Percentiles rank a stretch among this genome's conserved stretches.
Conservation (phyloP, 257 asterid species). For the Salvia miltiorrhiza region DNA sequence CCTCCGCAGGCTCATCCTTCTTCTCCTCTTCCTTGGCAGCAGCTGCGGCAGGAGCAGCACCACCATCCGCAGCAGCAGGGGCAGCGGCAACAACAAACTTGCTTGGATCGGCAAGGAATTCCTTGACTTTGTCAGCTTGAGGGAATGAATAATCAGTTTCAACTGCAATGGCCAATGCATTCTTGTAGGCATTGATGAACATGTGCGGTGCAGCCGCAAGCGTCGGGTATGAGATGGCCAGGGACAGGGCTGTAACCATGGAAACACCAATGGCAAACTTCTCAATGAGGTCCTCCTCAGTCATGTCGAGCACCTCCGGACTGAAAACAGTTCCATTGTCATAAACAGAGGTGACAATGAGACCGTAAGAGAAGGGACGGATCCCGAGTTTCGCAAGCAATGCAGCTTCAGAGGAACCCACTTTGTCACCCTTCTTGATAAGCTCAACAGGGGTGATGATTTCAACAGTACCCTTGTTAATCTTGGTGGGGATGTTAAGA, state of each 20-base stretch:
- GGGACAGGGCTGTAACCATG: constrained; percentile 59
- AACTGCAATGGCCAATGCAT: constrained; percentile 68
- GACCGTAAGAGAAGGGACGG: constrained; percentile 92
- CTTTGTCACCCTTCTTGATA: constrained; percentile 96
- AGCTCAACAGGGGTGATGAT: constrained; percentile 98
- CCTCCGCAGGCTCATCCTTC: constrained; percentile 77
- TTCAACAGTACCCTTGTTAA: constrained; percentile 99
- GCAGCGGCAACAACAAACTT: constrained; percentile 70
- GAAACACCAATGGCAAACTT: constrained; percentile 86
- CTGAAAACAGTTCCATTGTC: constrained; percentile 88
- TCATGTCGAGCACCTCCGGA: constrained; percentile 84
- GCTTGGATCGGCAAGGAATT: constrained; percentile 70
- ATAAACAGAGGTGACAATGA: constrained; percentile 56
- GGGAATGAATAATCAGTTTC: constrained; percentile 90
- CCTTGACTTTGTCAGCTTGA: constrained; percentile 85
- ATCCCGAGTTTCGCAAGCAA: constrained; percentile 87
- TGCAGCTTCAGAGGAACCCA: constrained; percentile 97
- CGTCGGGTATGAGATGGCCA: constrained; percentile 85
- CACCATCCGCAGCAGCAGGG: constrained; percentile 45
- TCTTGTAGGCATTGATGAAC: constrained; percentile 82
- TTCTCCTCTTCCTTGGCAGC: constrained; percentile 59
- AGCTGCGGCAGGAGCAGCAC: constrained; percentile 44
- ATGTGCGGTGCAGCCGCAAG: constrained; percentile 91
- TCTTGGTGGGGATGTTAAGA: constrained; percentile 93
- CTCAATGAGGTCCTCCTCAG: constrained; percentile 77